Conservation (phyloP, 345 rosid genomes). For the Triadica sebifera region DNA sequence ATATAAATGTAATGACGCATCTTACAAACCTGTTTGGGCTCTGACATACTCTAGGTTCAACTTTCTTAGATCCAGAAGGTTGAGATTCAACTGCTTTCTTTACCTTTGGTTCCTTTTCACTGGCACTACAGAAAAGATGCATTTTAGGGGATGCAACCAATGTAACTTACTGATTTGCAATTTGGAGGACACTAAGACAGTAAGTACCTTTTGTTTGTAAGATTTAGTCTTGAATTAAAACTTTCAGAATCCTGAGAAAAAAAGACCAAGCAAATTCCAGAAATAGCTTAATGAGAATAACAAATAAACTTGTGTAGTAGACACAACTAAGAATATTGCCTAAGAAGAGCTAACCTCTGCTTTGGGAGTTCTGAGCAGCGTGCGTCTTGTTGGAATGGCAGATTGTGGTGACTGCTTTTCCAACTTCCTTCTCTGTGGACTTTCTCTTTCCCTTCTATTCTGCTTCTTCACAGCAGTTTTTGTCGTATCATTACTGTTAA, state of each 20-base stretch:
- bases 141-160: slow-evolving; percentile 8
- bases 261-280: slow-evolving; percentile 11
- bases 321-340: not conserved
- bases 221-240: slow-evolving; percentile 32
- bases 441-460: slow-evolving; percentile 29
- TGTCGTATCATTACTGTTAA: slow-evolving; percentile 16
- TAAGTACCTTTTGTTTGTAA: slow-evolving; percentile 49
- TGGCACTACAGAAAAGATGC: slow-evolving; percentile 29
- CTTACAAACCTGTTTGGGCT: slow-evolving; percentile 46
- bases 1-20: slow-evolving; percentile 11
- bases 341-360: slow-evolving; percentile 30
- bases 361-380: slow-evolving; percentile 26
- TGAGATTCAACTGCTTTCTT: slow-evolving; percentile 47
- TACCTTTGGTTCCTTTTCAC: slow-evolving; percentile 42
- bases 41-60: slow-evolving; percentile 36
- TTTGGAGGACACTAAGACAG: slow-evolving; percentile 4
- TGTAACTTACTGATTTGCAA: slow-evolving; percentile 8
- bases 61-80: slow-evolving; percentile 35
- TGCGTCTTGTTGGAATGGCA: slow-evolving; percentile 24
- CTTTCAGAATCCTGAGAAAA: slow-evolving; percentile 42
- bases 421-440: slow-evolving; percentile 26
- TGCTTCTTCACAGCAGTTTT: slow-evolving; percentile 28
- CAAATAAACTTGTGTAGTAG: not conserved
- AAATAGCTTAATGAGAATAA: not conserved
- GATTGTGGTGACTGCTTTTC: slow-evolving; percentile 32